phyloP scores from a whole-genome alignment of 768 basidiomycete species.

The Arthromyces matolae region DNA sequence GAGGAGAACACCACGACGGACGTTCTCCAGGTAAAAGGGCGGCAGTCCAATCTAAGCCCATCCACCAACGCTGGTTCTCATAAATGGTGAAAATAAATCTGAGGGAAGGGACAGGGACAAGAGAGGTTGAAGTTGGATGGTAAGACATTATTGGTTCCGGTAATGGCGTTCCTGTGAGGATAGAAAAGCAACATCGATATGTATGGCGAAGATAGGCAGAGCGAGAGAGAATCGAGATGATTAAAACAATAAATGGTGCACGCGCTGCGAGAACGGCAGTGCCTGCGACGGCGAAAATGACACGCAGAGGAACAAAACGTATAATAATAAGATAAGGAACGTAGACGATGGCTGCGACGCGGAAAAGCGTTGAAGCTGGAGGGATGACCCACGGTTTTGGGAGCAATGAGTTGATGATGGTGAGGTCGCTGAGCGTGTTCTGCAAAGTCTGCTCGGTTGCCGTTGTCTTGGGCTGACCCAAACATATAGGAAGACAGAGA shows the following conservation, averaged over 20 bases:
- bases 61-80: conserved; percentile 97
- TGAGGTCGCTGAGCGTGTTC: conserved; percentile 58
- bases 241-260: conserved; percentile 61
- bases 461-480: conserved; percentile 30
- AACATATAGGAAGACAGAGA: conserved; percentile 11
- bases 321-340: conserved; percentile 67
- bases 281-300: conserved; percentile 48
- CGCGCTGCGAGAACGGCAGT: conserved; percentile 53
- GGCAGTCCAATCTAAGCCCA: conserved; percentile 94
- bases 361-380: conserved; percentile 40
- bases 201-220: conserved; percentile 69
- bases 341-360: conserved; percentile 53
- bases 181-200: conserved; percentile 46
- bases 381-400: conserved; percentile 36
- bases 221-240: conserved; percentile 54
- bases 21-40: conserved; percentile 87
- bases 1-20: conserved; percentile 76
- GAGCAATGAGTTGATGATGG: conserved; percentile 56
- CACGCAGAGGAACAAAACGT: conserved; percentile 55
- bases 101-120: conserved; percentile 40
- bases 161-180: conserved; percentile 53
- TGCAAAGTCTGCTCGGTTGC: conserved; percentile 57
- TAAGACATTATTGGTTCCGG: conserved; percentile 36
- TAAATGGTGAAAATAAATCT: conserved; percentile 88
- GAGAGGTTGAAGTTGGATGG: conserved; percentile 27